Evolutionary conservation across 176 grass and related monocot species (phyloP), one percentile per base, ranked within the genome.

Genomic region (Elaeis guineensis): DNA sequence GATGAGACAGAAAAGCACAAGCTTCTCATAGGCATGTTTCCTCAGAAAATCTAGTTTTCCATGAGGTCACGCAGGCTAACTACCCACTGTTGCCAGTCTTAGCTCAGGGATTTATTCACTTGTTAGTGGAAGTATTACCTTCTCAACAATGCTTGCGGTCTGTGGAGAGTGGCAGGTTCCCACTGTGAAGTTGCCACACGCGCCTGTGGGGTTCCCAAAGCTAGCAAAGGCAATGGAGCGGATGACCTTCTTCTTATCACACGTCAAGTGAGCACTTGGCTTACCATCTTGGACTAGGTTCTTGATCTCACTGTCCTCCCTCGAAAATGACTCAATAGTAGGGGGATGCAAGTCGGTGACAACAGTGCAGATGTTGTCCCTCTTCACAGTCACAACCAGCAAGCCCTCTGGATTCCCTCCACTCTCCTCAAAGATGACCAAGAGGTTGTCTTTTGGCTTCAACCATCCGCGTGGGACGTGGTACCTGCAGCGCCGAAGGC

Each of bases 341-440:
- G 78, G 78, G 0, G 92, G 86, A 72, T 90, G 72, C 65, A 66
- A 51, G 51, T 87, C 87, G 1, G 83, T 85, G 49, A 97, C 79
- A 16, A 82, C 17, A 16, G 80, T 57, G 22, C 92, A 97, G 17
- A 97, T 80, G 81, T 97, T 72, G 59, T 97, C 92, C 69, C 87
- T 87, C 63, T 78, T 85, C 22, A 90, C 92, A 0, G 69, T 85
- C 64, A 79, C 61, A 54, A 88, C 44, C 15, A 66, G 63, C 49
- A 96, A 85, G 61, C 69, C 92, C 16, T 78, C 72, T 16, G 81
- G 78, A 57, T 75, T 96, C 53, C 92, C 92, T 6, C 64, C n/a
- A 8, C 90, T 75, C 75, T 96, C 92, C 80, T 96, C 92, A 22
- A 85, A 96, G 52, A 96, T 15, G 16, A 96, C 83, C 66, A 96